Evolutionary conservation across 129 eudicot genomes (phyloP), one percentile per base, ranked within the genome.

Genomic region (Ambrosia trifida): DNA sequence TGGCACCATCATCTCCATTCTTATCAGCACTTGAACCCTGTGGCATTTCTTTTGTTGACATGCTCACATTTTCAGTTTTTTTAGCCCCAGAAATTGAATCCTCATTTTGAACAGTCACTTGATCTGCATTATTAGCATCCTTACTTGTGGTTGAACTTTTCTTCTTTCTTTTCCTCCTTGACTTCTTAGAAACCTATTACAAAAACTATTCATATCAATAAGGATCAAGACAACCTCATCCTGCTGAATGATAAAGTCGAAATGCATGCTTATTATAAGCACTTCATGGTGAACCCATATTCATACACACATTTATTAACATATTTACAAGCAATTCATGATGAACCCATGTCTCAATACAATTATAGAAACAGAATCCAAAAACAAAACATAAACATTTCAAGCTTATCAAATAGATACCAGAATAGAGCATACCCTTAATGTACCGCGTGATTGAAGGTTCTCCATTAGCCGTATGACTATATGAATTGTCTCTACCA

Each of bases 391-490:
- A 30, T 4, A 51, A 65, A 52, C 41, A 40, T 40, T 40, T 30
- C 49, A 53, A 75, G 46, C 33, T 36, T 28, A 50, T 64, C 0
- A 52, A 65, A 65, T 11, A 53, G 16, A 66, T 6, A 51, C 64
- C 58, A 62, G 67, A 70, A 72, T 45, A 64, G 36, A 67, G 33
- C 84, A 74, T 87, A 94, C 99, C 96, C 97, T 85, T 70, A 90
- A 84, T 61, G 94, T 79, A 64, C 99, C 97, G 75, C 86, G 96
- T 74, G 90, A 81, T 73, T 90, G 97, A 70, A 95, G 99, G 63
- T 79, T 85, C 81, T 95, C 97, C 94, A 90, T 81, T 52, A 95
- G 87, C 68, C 96, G 83, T 68, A 95, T 68, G 73, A 90, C 43
- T 65, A 90, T 87, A 69, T 90, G 91, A 74, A 86, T 64, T 57